phyloP scores from a whole-genome alignment of 192 early-diverging fungal genomes.

The Obelidium mucronatum region DNA sequence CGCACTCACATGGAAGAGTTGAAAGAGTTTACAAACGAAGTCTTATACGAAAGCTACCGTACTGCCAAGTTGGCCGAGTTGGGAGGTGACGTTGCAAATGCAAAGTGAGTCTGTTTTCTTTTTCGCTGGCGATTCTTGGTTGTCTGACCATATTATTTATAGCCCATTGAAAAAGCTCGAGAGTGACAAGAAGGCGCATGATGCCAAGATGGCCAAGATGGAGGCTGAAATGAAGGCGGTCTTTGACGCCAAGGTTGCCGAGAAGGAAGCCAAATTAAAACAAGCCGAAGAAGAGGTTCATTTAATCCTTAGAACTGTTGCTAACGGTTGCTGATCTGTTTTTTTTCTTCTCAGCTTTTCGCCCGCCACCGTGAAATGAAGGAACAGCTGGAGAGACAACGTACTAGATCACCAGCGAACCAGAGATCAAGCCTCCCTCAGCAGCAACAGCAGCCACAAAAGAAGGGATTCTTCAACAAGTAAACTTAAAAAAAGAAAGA shows the following conservation, averaged over 20 bases:
- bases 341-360: slow-evolving; percentile 64
- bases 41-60: slow-evolving; percentile 69
- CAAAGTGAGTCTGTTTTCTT: slow-evolving; percentile 23
- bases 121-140: neutral
- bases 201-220: slow-evolving; percentile 97
- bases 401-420: slow-evolving; percentile 37
- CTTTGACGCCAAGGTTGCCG: slow-evolving; percentile 98
- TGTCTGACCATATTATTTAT: neutral
- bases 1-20: slow-evolving; percentile 84
- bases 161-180: slow-evolving; percentile 76
- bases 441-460: neutral
- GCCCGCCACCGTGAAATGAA: slow-evolving; percentile 99
- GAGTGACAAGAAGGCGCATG: slow-evolving; percentile 90
- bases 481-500: too few relatives aligned
- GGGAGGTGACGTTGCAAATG: slow-evolving; percentile 39
- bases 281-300: slow-evolving; percentile 88
- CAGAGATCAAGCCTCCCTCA: slow-evolving; percentile 8
- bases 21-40: slow-evolving; percentile 69
- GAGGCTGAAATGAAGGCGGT: slow-evolving; percentile 98
- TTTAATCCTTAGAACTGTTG: slow-evolving; percentile 20
- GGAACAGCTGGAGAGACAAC: slow-evolving; percentile 93
- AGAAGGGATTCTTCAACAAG: slow-evolving; percentile 29
- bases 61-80: slow-evolving; percentile 55
- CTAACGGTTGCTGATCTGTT: slow-evolving; percentile 31
- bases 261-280: slow-evolving; percentile 98